Base-by-base conservation (phyloP, 495 filamentous ascomycete species). In the Penicillium fimorum region DNA sequence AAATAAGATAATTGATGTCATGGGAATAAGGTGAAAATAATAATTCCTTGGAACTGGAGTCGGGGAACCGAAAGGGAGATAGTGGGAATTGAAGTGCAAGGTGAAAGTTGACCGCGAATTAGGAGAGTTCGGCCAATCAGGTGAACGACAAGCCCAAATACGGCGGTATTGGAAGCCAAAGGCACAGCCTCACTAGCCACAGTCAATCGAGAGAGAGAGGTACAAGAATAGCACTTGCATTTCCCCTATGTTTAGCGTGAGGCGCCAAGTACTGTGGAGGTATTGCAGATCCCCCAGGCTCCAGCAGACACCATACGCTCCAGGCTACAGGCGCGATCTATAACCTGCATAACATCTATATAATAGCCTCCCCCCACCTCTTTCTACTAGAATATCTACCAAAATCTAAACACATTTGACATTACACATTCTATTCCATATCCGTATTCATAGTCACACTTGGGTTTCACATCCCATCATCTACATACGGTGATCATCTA, bases 151-250 rank as follows among this genome's bases (percentile, higher is more conserved):
- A 5, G 9, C 8, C 30, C 22, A 18, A 41, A 49, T 20, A 47
- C 42, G 51, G 55, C 58, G 58, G 59, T 62, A 54, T 66, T 55
- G 47, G 58, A 47, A 20, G n/a, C n/a, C 27, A 32, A 47, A 17
- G 25, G n/a, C 49, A 52, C 49, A 38, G 49, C 49, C 49, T 52
- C 35, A 17, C 24, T 48, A 58, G 60, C 60, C 57, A 66, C 63
- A 53, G 43, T 20, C n/a, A 25, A 7, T 54, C 37, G 12, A 4
- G 8, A 8, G 11, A 35, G 30, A 15, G 13, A 10, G 20, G 11
- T 27, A 51, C 55, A 7, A 29, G 18, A 11, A 22, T 46, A 33
- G 27, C 35, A 45, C 47, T 15, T 44, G 30, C 8, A 12, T 4
- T 18, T 17, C 18, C 22, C 42, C 33, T 33, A 13, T 45, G 3